Evolutionary conservation across 2,329 filamentous ascomycete genomes (phyloP).

Genomic region (Periconia sp.): DNA sequence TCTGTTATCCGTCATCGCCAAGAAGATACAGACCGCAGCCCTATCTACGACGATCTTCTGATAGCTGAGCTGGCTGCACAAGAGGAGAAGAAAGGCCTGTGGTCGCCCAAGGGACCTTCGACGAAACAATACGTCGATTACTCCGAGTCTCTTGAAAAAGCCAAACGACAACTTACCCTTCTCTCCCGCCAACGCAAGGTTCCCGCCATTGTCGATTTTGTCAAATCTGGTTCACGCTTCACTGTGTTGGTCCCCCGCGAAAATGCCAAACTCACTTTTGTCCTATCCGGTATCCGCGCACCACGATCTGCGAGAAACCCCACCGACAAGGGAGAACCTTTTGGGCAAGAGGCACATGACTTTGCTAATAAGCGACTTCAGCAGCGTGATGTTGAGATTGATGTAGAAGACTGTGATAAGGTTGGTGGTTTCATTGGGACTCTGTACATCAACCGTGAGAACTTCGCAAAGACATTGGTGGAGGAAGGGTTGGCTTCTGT

Average conservation of each 20-base stretch:
- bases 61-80: slow-evolving; percentile 80
- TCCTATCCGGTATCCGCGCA: slow-evolving; percentile 88
- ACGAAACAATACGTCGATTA: slow-evolving; percentile 83
- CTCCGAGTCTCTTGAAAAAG: slow-evolving; percentile 90
- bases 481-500: slow-evolving; percentile 93
- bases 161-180: slow-evolving; percentile 87
- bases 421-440: slow-evolving; percentile 96
- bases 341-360: slow-evolving; percentile 91
- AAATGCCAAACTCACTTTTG: slow-evolving; percentile 90
- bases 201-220: slow-evolving; percentile 92
- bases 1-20: slow-evolving; percentile 93
- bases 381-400: slow-evolving; percentile 94
- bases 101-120: slow-evolving; percentile 86
- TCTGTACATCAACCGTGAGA: slow-evolving; percentile 91
- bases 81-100: slow-evolving; percentile 89
- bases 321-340: slow-evolving; percentile 84
- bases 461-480: slow-evolving; percentile 88
- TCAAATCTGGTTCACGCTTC: slow-evolving; percentile 95
- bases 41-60: slow-evolving; percentile 88
- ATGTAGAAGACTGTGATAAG: slow-evolving; percentile 94
- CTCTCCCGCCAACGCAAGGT: slow-evolving; percentile 90
- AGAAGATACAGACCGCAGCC: slow-evolving; percentile 90
- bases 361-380: slow-evolving; percentile 85
- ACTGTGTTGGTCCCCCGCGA: slow-evolving; percentile 89
- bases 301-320: slow-evolving; percentile 82